These are phyloP conservation scores for Canavalia gladiata DNA, from an alignment of 306 rosid species.

Conservation along the genomic window DNA sequence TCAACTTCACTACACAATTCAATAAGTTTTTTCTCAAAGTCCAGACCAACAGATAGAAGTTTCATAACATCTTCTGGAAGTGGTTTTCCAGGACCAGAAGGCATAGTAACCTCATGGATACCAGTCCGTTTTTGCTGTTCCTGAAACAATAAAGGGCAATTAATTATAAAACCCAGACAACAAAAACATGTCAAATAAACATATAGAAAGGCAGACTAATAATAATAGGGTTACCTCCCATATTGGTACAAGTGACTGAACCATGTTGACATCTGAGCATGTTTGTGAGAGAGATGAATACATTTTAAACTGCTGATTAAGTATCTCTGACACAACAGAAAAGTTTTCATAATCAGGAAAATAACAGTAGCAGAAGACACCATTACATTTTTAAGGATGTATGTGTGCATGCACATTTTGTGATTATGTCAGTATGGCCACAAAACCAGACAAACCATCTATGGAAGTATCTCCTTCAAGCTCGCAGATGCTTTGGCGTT, in stretches of 20 bases:
- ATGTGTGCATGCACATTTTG: conserved; percentile 18
- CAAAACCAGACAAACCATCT: conserved; percentile 71
- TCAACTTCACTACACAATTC: conserved; percentile 62
- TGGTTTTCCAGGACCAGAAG: conserved; percentile 77
- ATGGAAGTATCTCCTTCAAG: conserved; percentile 89
- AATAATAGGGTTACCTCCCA: conserved; percentile 74
- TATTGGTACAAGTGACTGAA: conserved; percentile 91
- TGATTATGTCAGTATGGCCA: conserved; percentile 31
- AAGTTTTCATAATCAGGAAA: conserved; percentile 11
- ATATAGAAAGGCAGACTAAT: conserved; percentile 37
- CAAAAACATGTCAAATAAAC: conserved; percentile 20
- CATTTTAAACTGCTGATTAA: conserved; percentile 74
- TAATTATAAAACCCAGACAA: conserved; percentile 36
- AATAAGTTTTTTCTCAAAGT: conserved; percentile 57
- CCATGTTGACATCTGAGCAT: conserved; percentile 80
- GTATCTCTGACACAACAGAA: conserved; percentile 71
- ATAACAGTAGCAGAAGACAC: conserved; percentile 25
- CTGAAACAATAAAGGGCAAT: conserved; percentile 55
- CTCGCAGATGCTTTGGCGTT: conserved; percentile 84
- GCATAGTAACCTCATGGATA: conserved; percentile 56
- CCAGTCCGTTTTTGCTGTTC: conserved; percentile 79
- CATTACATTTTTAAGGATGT: conserved; percentile 12
- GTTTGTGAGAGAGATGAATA: conserved; percentile 90
- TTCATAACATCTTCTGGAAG: conserved; percentile 74
- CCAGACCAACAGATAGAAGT: conserved; percentile 66